Evolutionary conservation across 495 filamentous ascomycete species (phyloP), one percentile per base, ranked within the genome.

Genomic region (Mytilinidion resinicola): DNA sequence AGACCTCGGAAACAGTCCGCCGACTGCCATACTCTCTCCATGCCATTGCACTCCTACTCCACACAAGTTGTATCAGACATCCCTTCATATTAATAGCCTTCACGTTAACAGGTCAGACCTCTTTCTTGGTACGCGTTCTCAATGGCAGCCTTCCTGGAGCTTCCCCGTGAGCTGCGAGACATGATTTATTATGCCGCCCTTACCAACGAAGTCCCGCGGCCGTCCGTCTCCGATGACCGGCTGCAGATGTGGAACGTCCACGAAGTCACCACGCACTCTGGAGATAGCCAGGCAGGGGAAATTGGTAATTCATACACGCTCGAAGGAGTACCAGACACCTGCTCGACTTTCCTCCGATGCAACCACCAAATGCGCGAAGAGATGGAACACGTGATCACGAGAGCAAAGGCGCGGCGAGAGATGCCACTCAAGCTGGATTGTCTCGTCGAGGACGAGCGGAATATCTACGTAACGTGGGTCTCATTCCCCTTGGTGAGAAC

Each of bases 131-230:
- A 11, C 21, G 12, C 17, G 4, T 25, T 25, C 21, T 25, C 8
- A 11, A 65, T 61, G 62, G 20, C 58, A 14, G 36, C 46, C 11
- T 62, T 66, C 34, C 25, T 66, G 3, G 38, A 53, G 2, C 55
- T 66, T 14, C 63, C 63, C 5, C 53, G 63, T 4, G 63, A 66
- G 53, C 34, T 66, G n/a, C 55, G 63, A 10, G 63, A 66, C 35
- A 51, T 59, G 36, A 52, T 66, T 7, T 66, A 66, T 37, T 33
- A 36, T 3, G 51, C 34, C 11, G 9, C 62, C 30, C 43, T 66
- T 30, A 60, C 56, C 12, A 15, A 25, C 15, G 55, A 59, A 42
- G 15, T 47, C n/a, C 51, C 59, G 10, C 19, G 47, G n/a, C 59
- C 62, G 12, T 35, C 55, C 7, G 25, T 62, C 10, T 51, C 37